A percentile compares a stretch with the other conserved stretches of the same genome.
Evolutionary conservation across 2,329 filamentous ascomycete species (phyloP).

Genomic region (Fusarium xylarioides): DNA sequence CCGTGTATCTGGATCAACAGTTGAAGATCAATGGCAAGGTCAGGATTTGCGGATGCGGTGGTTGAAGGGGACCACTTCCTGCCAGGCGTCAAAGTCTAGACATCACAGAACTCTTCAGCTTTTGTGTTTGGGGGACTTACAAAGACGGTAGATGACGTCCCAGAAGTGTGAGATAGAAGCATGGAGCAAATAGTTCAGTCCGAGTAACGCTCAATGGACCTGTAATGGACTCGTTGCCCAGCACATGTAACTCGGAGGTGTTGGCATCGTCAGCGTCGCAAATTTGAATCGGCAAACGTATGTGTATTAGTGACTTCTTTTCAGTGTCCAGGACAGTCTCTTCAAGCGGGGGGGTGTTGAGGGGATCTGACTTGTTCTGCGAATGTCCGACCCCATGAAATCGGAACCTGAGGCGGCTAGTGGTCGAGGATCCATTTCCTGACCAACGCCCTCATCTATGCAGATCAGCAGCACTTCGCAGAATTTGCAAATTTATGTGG

Average conservation of each 20-base stretch:
- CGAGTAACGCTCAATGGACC: too few relatives aligned
- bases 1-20: background rate
- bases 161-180: rapidly evolving
- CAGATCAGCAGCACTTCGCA: background rate
- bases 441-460: background rate
- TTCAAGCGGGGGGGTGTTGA: too few relatives aligned
- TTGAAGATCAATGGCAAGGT: background rate
- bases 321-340: too few relatives aligned
- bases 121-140: background rate
- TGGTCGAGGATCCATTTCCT: too few relatives aligned
- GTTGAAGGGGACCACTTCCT: too few relatives aligned
- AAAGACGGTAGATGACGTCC: background rate
- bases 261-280: background rate
- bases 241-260: background rate
- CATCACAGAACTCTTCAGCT: background rate
- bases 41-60: rapidly evolving
- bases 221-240: background rate
- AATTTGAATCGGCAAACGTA: too few relatives aligned
- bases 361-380: background rate
- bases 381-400: background rate
- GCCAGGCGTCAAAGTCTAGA: background rate
- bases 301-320: rapidly evolving
- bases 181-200: rapidly evolving
- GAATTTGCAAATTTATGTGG: rapidly evolving
- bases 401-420: background rate